These are phyloP conservation scores for Bruguiera parviflora DNA, from an alignment of 345 rosid genomes.

Conservation along the genomic window DNA sequence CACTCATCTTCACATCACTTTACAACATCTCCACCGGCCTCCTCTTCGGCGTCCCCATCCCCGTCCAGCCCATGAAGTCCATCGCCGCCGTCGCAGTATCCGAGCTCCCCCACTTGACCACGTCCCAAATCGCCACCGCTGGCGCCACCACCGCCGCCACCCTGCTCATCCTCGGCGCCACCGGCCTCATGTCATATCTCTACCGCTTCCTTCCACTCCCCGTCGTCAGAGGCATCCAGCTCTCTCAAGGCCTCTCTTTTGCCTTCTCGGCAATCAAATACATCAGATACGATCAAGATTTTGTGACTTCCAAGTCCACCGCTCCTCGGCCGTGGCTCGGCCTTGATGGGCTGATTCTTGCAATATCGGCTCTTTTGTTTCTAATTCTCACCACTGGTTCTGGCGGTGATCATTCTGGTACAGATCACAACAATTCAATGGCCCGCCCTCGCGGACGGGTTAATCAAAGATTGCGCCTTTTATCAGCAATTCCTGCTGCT, in stretches of 20 bases:
- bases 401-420: conserved; percentile 25
- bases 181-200: conserved; percentile 12
- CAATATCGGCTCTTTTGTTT: conserved; percentile 52
- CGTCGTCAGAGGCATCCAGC: conserved; percentile 86
- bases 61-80: conserved; percentile 10
- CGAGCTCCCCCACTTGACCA: conserved; percentile 6
- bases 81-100: conserved; percentile 6
- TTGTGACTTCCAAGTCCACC: conserved; percentile 52
- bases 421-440: not conserved
- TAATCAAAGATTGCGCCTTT: conserved; percentile 40
- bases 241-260: conserved; percentile 79
- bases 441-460: conserved; percentile 5
- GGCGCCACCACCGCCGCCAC: conserved; percentile 5
- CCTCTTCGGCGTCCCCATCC: not conserved
- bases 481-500: conserved; percentile 63
- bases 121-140: conserved; percentile 1
- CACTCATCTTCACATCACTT: conserved; percentile 4
- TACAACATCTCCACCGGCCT: conserved; percentile 4
- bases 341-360: conserved; percentile 62
- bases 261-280: conserved; percentile 83
- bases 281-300: conserved; percentile 60
- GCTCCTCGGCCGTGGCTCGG: conserved; percentile 65
- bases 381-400: conserved; percentile 60
- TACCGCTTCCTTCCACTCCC: conserved; percentile 74
- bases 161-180: not conserved